Conservation (phyloP, 2,329 filamentous ascomycete genomes). For the Ophiostoma sp. region DNA sequence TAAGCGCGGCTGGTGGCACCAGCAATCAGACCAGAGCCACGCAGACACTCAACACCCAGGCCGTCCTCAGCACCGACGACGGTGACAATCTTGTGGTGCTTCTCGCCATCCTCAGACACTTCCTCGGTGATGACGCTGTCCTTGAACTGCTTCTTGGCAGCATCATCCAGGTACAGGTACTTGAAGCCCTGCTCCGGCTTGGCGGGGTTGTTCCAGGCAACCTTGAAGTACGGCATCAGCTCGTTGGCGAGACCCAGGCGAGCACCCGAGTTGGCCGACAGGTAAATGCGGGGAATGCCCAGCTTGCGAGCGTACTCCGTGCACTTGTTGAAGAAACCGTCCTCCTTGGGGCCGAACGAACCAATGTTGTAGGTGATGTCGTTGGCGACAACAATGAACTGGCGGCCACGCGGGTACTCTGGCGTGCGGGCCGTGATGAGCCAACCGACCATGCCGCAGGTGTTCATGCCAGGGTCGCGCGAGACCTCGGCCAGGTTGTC, state of each 20-base stretch:
- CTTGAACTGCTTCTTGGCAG: slow-evolving; percentile 83
- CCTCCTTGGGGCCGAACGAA: slow-evolving; percentile 93
- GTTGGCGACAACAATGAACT: slow-evolving; percentile 96
- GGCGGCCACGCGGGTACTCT: slow-evolving; percentile 88
- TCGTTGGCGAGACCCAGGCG: slow-evolving; percentile 96
- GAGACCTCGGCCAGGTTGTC: slow-evolving; percentile 92
- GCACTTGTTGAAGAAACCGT: slow-evolving; percentile 99
- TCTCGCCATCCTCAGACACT: slow-evolving; percentile 82
- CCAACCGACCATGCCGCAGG: slow-evolving; percentile 98
- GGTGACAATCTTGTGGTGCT: slow-evolving; percentile 89
- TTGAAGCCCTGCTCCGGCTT: slow-evolving; percentile 91
- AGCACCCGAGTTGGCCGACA: slow-evolving; percentile 98
- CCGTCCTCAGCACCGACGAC: slow-evolving; percentile 93
- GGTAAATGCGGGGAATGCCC: slow-evolving; percentile 93
- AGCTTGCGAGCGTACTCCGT: slow-evolving; percentile 89
- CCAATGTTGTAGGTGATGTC: slow-evolving; percentile 99
- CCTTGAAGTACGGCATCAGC: slow-evolving; percentile 94
- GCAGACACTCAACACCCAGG: slow-evolving; percentile 94
- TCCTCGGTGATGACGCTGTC: slow-evolving; percentile 87
- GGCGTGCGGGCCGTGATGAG: slow-evolving; percentile 91
- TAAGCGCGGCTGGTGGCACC: slow-evolving; percentile 96
- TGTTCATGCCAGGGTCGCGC: slow-evolving; percentile 92
- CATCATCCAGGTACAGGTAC: slow-evolving; percentile 90
- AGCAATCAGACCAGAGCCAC: slow-evolving; percentile 95
- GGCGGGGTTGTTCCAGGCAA: slow-evolving; percentile 85